Evolutionary conservation across 2,329 filamentous ascomycete species (phyloP), one percentile per base, ranked within the genome.

Genomic region (Talaromyces sp.): DNA sequence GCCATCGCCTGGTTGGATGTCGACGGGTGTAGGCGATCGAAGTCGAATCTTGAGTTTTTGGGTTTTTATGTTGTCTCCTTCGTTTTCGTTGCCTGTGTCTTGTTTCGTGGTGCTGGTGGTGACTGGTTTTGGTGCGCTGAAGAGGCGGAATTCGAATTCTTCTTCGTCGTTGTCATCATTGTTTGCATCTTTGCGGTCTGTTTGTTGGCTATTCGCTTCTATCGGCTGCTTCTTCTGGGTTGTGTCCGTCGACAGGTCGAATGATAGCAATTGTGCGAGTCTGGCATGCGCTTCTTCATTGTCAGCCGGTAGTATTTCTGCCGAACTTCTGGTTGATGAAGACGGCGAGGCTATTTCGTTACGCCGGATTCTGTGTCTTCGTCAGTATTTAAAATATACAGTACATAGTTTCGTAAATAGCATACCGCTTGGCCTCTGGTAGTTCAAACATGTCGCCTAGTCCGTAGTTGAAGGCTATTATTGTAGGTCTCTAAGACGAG

Each of bases 101-200:
- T 7, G 41, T 22, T 33, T 27, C 27, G 62, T 10, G 17, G 61
- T 58, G 2, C 64, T 47, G 3, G 39, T 31, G n/a, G 66, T 58
- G 37, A 66, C 67, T 10, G 65, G 47, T 60, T 70, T 70, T 41
- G 70, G 47, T 3, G 75, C 73, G 50, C 73, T 77, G 70, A 80
- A 80, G 15, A 80, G 67, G 8, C 78, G 74, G 67, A 80, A 80
- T 61, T 80, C 78, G 63, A 80, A 80, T 66, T 80, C 78, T 63
- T 79, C 75, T 63, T 80, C 78, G 37, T 78, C 76, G 1, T 77
- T 75, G 59, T 75, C 73, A 1, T 22, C 22, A 22, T 22, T 22
- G 22, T 70, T 47, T 8, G 43, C 43, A 2, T 61, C 25, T 7
- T 61, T 49, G 22, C 1, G 57, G 65, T n/a, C 43, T 63, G 8